Percentiles rank a stretch among this genome's conserved stretches.
Evolutionary conservation across 2,329 filamentous ascomycete species (phyloP).

Genomic region (Aspergillus sp.): DNA sequence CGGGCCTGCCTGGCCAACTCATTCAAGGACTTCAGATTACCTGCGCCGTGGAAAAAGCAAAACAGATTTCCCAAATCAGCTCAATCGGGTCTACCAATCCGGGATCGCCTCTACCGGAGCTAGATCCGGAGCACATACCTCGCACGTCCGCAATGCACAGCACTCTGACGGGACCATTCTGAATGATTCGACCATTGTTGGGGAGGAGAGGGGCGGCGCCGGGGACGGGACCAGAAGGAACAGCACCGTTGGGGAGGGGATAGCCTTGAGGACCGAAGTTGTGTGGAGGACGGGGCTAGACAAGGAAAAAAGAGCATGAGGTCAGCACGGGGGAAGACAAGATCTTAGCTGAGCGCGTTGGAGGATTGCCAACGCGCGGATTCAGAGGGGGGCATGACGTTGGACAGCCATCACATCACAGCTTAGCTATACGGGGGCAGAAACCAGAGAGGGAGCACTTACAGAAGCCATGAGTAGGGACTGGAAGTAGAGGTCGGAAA

Average conservation of each 20-base stretch:
- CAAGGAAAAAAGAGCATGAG: background rate
- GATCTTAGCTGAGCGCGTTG: slow-evolving; percentile 10
- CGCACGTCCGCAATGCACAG: slow-evolving; percentile 55
- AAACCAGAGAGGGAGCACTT: slow-evolving; percentile 32
- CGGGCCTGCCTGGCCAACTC: slow-evolving; percentile 92
- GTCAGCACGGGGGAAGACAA: slow-evolving; percentile 24
- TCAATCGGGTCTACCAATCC: slow-evolving; percentile 1
- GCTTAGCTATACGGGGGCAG: slow-evolving; percentile 13
- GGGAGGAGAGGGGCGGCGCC: slow-evolving; percentile 52
- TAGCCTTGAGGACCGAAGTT: slow-evolving; percentile 47
- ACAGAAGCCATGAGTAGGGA: slow-evolving; percentile 51
- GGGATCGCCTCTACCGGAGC: background rate
- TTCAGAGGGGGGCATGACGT: slow-evolving; percentile 18
- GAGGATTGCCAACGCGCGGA: slow-evolving; percentile 14
- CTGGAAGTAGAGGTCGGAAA: background rate
- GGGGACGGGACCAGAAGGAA: slow-evolving; percentile 42
- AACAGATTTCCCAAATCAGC: slow-evolving; percentile 25
- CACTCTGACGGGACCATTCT: slow-evolving; percentile 50
- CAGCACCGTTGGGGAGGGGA: slow-evolving; percentile 50
- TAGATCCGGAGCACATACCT: slow-evolving; percentile 38
- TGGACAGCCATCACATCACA: slow-evolving; percentile 22
- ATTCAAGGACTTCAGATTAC: slow-evolving; percentile 92
- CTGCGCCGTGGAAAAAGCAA: slow-evolving; percentile 51
- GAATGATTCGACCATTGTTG: slow-evolving; percentile 54
- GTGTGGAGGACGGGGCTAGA: slow-evolving; percentile 47